These are phyloP conservation scores for Talaromyces sp. DNA, from an alignment of 2,329 filamentous ascomycete species.

Conservation along the genomic window DNA sequence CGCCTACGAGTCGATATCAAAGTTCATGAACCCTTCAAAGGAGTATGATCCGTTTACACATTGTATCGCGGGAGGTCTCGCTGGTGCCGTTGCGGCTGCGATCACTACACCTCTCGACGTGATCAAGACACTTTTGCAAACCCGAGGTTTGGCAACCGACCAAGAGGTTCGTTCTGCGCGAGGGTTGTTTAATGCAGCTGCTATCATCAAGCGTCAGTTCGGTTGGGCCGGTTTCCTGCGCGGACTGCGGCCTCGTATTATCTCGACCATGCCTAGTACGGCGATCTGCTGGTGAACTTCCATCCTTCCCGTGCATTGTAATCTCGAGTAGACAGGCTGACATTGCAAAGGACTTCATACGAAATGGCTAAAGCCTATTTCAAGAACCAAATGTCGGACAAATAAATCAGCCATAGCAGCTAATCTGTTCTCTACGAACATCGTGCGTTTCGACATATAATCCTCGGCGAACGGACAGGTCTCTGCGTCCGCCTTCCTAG, in stretches of 20 bases:
- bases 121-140: conserved; percentile 96
- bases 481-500: neutral
- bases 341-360: conserved; percentile 54
- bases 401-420: conserved; percentile 12
- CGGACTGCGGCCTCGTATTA: conserved; percentile 81
- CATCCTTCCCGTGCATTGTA: neutral
- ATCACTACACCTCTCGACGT: conserved; percentile 96
- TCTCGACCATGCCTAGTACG: conserved; percentile 97
- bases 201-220: conserved; percentile 76
- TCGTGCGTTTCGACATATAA: neutral
- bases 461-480: neutral
- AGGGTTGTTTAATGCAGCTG: conserved; percentile 73
- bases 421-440: neutral
- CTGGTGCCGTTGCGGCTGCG: conserved; percentile 87
- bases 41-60: conserved; percentile 89
- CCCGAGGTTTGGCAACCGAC: conserved; percentile 77
- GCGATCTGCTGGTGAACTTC: conserved; percentile 89
- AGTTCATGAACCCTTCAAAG: conserved; percentile 76
- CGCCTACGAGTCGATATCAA: conserved; percentile 95
- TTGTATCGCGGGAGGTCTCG: conserved; percentile 85
- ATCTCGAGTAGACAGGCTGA: neutral
- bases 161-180: conserved; percentile 79
- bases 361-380: conserved; percentile 68
- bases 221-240: conserved; percentile 88
- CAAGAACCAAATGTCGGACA: conserved; percentile 42